These are phyloP conservation scores for Kodamaea suecica DNA, from an alignment of 1,139 yeast species.

Conservation along the genomic window DNA sequence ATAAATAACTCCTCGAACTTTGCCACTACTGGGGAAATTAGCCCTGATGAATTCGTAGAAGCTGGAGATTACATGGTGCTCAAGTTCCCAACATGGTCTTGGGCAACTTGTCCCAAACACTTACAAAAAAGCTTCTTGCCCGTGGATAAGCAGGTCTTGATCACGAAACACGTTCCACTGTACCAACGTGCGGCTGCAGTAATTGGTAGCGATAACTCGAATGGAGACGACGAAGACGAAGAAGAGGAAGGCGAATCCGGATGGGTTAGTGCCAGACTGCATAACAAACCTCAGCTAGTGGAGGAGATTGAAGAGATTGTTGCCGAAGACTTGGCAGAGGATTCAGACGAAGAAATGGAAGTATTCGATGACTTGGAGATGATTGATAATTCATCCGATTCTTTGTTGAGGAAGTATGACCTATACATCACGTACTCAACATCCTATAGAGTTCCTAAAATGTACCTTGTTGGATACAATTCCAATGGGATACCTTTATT, in stretches of 20 bases:
- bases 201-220: conserved; percentile 33
- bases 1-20: conserved; percentile 81
- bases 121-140: conserved; percentile 74
- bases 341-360: conserved; percentile 30
- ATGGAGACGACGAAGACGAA: conserved; percentile 30
- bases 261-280: conserved; percentile 41
- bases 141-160: conserved; percentile 75
- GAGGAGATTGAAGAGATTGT: conserved; percentile 34
- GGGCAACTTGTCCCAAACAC: conserved; percentile 72
- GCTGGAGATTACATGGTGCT: conserved; percentile 92
- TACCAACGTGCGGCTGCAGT: conserved; percentile 67
- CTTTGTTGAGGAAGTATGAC: conserved; percentile 71
- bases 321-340: conserved; percentile 23
- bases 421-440: conserved; percentile 90
- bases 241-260: conserved; percentile 44
- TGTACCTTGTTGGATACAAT: conserved; percentile 86
- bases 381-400: conserved; percentile 25
- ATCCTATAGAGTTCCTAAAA: conserved; percentile 91
- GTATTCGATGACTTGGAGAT: conserved; percentile 33
- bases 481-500: conserved; percentile 80
- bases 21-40: conserved; percentile 80
- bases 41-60: conserved; percentile 87
- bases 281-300: conserved; percentile 11
- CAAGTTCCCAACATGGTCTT: conserved; percentile 96
- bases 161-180: conserved; percentile 88